These are phyloP conservation scores for Alternaria tenuissima DNA, from an alignment of 2,329 filamentous ascomycete species.

Conservation along the genomic window DNA sequence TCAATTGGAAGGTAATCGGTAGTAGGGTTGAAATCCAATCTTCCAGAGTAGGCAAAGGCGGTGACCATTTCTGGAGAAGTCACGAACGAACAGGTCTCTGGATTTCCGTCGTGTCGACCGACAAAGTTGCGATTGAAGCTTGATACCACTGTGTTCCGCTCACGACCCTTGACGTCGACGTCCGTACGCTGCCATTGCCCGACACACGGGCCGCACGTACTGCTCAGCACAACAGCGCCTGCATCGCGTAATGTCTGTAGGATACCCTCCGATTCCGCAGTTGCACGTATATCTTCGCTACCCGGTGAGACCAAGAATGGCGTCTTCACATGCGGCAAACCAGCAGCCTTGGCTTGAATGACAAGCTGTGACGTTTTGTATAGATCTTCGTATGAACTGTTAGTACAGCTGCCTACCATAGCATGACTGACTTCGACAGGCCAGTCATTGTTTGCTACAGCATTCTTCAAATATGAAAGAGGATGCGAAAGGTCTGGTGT, in stretches of 20 bases:
- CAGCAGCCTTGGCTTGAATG: constrained; percentile 41
- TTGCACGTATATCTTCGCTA: constrained; percentile 48
- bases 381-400: constrained; percentile 46
- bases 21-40: background rate
- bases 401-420: constrained; percentile 50
- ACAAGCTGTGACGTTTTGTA: constrained; percentile 41
- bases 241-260: constrained; percentile 38
- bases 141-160: constrained; percentile 47
- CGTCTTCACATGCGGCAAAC: constrained; percentile 38
- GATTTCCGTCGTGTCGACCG: constrained; percentile 50
- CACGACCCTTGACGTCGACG: constrained; percentile 31
- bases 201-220: constrained; percentile 48
- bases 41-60: background rate
- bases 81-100: constrained; percentile 60
- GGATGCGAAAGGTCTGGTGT: constrained; percentile 49
- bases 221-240: constrained; percentile 37
- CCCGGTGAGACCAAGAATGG: constrained; percentile 46
- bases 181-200: constrained; percentile 50
- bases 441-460: constrained; percentile 40
- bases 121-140: constrained; percentile 52
- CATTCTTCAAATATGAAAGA: constrained; percentile 40
- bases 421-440: constrained; percentile 39
- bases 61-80: constrained; percentile 51
- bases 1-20: constrained; percentile 18
- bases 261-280: constrained; percentile 42